These are phyloP conservation scores for Cyclospora cayetanensis DNA, from an alignment of 169 alveolate genomes.

Conservation along the genomic window DNA sequence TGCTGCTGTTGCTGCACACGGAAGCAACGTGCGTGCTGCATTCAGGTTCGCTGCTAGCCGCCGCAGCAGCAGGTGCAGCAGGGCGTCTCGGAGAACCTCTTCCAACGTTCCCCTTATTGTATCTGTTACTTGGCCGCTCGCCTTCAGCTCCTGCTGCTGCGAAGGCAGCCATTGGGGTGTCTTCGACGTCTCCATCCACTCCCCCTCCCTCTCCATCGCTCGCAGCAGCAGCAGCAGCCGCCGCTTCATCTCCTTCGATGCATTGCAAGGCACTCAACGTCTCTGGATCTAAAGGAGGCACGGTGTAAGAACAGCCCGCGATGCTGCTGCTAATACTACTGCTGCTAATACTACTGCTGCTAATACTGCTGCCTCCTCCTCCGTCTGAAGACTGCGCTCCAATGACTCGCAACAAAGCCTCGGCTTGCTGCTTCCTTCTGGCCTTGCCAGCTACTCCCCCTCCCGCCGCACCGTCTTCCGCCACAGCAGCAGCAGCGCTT, in stretches of 20 bases:
- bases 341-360: background rate
- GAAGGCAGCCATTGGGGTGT: no score
- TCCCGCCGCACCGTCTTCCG: background rate
- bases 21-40: background rate
- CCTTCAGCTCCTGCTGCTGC: no score
- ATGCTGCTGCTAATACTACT: conserved; percentile 2
- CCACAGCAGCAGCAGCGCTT: conserved; percentile 11
- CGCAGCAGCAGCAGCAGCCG: background rate
- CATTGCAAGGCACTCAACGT: background rate
- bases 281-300: background rate
- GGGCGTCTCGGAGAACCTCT: no score
- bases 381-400: background rate
- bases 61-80: no score
- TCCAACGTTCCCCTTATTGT: no score
- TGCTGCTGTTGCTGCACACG: background rate
- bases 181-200: no score
- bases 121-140: no score
- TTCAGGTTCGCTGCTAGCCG: no score
- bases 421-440: background rate
- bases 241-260: background rate
- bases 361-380: background rate
- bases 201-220: no score
- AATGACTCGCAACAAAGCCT: background rate
- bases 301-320: background rate
- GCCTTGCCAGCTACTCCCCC: background rate